A percentile compares a stretch with the other conserved stretches of the same genome.
Conservation (phyloP, 441 rosid species). For the Corymbia calophylla region DNA sequence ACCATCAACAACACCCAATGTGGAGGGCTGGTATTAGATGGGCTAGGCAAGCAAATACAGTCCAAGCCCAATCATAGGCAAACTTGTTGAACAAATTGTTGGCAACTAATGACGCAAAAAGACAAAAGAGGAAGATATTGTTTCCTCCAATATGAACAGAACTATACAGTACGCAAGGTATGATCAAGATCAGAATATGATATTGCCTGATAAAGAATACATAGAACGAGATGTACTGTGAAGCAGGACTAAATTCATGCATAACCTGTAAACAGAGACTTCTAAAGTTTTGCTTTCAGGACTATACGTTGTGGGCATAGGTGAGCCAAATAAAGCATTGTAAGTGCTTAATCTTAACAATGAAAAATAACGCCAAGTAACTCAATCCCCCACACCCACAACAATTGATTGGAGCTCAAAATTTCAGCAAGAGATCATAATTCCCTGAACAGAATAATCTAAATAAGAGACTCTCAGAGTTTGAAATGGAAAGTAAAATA, state of each 20-base stretch:
- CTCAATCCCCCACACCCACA: background rate
- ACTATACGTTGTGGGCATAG: background rate
- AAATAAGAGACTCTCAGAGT: background rate
- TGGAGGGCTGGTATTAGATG: background rate
- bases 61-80: background rate
- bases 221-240: background rate
- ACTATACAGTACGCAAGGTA: background rate
- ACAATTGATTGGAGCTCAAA: background rate
- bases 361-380: background rate
- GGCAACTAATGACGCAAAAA: background rate
- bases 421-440: background rate
- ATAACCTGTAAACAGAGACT: background rate
- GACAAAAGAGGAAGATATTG: background rate
- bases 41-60: background rate
- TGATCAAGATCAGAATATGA: background rate
- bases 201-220: background rate
- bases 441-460: background rate
- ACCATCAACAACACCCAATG: background rate
- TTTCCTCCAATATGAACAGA: background rate
- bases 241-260: background rate
- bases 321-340: background rate
- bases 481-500: background rate
- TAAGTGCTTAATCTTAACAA: background rate
- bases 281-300: background rate
- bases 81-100: background rate